Evolutionary conservation across 2,329 filamentous ascomycete genomes (phyloP), one percentile per base, ranked within the genome.

Genomic region (Emmonsia crescens): DNA sequence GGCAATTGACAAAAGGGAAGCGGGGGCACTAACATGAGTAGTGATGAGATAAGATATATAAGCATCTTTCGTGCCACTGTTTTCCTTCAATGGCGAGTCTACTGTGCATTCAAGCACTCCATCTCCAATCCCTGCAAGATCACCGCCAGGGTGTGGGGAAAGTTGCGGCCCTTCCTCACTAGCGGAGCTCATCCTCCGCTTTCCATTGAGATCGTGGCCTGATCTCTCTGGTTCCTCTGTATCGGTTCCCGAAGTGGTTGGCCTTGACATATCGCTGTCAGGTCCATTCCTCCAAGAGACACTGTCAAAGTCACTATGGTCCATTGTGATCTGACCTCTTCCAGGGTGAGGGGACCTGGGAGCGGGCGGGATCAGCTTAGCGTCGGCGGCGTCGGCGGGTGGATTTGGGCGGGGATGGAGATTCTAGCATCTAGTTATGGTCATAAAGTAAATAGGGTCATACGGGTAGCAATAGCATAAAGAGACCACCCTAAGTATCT

Each of bases 11-110:
- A 36, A 24, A 51, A 8, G 38, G n/a, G 27, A 57, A 42, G 46
- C 54, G 14, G 40, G 57, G 57, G 2, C 49, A 75, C 80, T 60
- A 79, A 96, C 92, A 76, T 92, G 82, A 60, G 94, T 96, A 52
- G 89, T 94, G 66, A 99, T 89, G 57, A 95, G 81, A 74, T 99
- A 99, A 12, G 94, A 97, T 62, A 97, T 88, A 77, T 96, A 99
- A 60, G 91, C 89, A 76, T 96, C 94, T 76, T 96, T 96, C 63
- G 92, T 95, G 56, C 94, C 93, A 71, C 96, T 91, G 71, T 93
- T 94, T 79, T 97, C 94, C 77, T 96, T 97, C 75, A 93, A 83
- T 24, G 94, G 91, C 62, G 87, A 84, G 60, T 85, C 85, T 21
- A 99, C 93, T 21, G 80, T 85, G 73, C 92, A 96, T 71, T 96